Conservation (phyloP, 1,284 basidiomycete species). For the Inonotus hispidus region DNA sequence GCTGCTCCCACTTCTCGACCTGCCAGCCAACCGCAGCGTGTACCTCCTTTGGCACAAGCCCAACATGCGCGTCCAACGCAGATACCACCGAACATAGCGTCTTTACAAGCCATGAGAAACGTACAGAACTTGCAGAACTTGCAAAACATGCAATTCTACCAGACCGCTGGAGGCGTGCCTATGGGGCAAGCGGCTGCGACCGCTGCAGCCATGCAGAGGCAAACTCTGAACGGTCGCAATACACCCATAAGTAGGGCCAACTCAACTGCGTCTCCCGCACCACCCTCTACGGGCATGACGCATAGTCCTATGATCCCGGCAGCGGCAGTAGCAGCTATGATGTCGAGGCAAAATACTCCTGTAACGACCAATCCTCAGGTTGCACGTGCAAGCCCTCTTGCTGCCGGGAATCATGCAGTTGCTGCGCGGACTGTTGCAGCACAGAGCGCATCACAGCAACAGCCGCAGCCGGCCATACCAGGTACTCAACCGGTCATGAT, state of each 20-base stretch:
- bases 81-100: conserved; percentile 4
- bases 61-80: conserved; percentile 18
- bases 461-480: conserved; percentile 19
- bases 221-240: conserved; percentile 7
- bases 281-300: conserved; percentile 12
- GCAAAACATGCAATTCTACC: neutral
- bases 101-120: conserved; percentile 1
- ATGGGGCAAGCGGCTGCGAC: neutral
- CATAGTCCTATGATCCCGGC: conserved; percentile 16
- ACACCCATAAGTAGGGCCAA: conserved; percentile 11
- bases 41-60: conserved; percentile 18
- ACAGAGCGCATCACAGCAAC: conserved; percentile 10
- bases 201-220: conserved; percentile 6
- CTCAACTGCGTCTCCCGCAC: conserved; percentile 1
- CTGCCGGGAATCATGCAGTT: conserved; percentile 21
- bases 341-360: conserved; percentile 15
- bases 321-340: conserved; percentile 4
- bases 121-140: neutral
- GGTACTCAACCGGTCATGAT: conserved; percentile 13
- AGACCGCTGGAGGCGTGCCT: neutral
- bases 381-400: conserved; percentile 26
- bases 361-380: conserved; percentile 9
- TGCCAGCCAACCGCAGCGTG: conserved; percentile 18
- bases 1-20: neutral
- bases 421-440: conserved; percentile 10